Percentiles rank a stretch among this genome's conserved stretches.
These are phyloP conservation scores for Aristolochia fimbriata DNA, from an alignment of 164 flowering plant genomes.

Conservation along the genomic window DNA sequence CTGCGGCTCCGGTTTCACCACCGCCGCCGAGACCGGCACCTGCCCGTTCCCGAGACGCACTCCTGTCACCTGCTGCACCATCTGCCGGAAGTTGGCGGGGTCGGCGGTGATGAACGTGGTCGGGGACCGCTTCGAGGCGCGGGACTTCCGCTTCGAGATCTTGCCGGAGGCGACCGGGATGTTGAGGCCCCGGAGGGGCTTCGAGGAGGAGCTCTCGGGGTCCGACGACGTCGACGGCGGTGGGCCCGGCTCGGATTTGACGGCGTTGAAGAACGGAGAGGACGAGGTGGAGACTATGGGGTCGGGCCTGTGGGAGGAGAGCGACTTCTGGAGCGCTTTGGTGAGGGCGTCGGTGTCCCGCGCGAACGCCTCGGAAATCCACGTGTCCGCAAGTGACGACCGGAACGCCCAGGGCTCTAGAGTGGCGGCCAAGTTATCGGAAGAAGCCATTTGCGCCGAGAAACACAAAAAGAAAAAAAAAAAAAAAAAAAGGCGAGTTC, in stretches of 20 bases:
- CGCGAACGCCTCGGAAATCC: conserved; percentile 47
- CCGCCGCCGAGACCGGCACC: conserved; percentile 18
- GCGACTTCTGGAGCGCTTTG: conserved; percentile 53
- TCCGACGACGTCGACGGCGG: conserved; percentile 3
- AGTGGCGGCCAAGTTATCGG: conserved; percentile 38
- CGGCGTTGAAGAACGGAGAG: not conserved
- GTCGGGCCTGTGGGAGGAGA: conserved; percentile 15
- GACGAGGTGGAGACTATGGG: not conserved
- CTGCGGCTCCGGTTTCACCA: conserved; percentile 74
- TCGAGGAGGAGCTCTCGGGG: conserved; percentile 2
- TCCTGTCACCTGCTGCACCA: conserved; percentile 98
- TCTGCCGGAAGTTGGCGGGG: conserved; percentile 83
- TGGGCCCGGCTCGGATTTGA: conserved; percentile 5
- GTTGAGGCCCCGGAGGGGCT: conserved; percentile 7
- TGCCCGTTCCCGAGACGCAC: conserved; percentile 27
- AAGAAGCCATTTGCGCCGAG: conserved; percentile 37
- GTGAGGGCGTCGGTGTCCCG: conserved; percentile 65
- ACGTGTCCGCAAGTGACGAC: conserved; percentile 32
- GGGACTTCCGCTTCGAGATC: conserved; percentile 63
- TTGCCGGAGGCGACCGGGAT: conserved; percentile 23
- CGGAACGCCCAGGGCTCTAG: conserved; percentile 44
- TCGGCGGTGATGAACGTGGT: conserved; percentile 88
- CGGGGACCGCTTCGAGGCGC: conserved; percentile 61
- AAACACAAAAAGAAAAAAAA: too few species aligned
- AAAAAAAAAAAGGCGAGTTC: too few species aligned